Base-by-base conservation (phyloP, 352 stramenopile genomes). In the Phytophthora europaea region DNA sequence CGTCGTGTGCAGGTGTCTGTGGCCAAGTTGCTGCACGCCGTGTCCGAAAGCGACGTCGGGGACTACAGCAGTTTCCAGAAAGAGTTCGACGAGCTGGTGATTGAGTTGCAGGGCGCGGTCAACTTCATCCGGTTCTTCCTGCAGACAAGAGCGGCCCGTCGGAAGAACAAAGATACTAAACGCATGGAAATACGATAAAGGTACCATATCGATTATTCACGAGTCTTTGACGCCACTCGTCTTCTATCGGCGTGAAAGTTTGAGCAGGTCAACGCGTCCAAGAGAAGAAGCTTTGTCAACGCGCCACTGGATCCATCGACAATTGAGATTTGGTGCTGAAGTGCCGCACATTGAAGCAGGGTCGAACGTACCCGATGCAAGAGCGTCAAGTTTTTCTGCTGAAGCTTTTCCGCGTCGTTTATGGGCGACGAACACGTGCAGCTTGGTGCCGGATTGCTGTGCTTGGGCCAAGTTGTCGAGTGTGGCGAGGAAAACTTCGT, bases 1-100 rank as follows among this genome's bases (percentile, higher is more conserved):
- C 64, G 79, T 1, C 78, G 88, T 10, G 77, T 94, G 5, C 88
- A 94, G 67, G 81, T 94, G 40, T 82, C 80, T 20, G 83, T 89
- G 2, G 85, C 85, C 23, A 74, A 82, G 59, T 63, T 94, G 20
- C 61, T 94, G 26, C 80, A 90, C 43, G 81, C 76, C 33, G 77
- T 92, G 33, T 66, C 83, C 3, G 80, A 82, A n/a, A 89, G 73
- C 51, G 76, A 82, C 13, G 76, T 91, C 4, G 58, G 58, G 10
- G 66, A 73, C 31, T 73, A 75, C 60, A 40, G 22, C 18, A 63
- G 60, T 50, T 82, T 72, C 57, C 28, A 73, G 33, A 68, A 62
- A 15, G 63, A 74, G 16, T 75, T 82, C 20, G 72, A 79, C 5
- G 38, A 62, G 38, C 51, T 82, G 6, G 1, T 79, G 45, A 55